Evolutionary conservation across 1,284 basidiomycete species (phyloP).

Genomic region (Puccinia novopanici): DNA sequence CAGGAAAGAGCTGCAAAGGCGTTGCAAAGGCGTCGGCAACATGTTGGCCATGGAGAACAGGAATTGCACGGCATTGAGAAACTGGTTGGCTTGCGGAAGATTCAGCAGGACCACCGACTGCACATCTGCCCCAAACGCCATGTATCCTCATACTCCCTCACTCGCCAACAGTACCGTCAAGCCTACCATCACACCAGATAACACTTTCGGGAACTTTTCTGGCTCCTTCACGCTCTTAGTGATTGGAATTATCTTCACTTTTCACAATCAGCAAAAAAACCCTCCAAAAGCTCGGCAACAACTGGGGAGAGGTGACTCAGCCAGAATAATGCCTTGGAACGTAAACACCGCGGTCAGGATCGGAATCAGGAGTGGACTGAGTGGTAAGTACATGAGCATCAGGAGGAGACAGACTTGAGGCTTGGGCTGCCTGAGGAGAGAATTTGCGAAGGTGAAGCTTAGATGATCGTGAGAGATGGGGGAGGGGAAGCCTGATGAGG

Average conservation of each 20-base stretch:
- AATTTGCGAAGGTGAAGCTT: no score
- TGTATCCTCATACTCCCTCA: constrained; percentile 68
- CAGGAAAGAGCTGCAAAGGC: constrained; percentile 97
- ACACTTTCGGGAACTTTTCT: constrained; percentile 80
- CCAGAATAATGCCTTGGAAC: constrained; percentile 94
- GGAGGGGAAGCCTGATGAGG: no score
- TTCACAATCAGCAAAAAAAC: neutral
- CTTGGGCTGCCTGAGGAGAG: no score
- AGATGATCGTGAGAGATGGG: no score
- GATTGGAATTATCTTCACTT: constrained; percentile 78
- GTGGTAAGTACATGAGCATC: no score
- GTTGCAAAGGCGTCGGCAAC: constrained; percentile 85
- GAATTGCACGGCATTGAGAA: constrained; percentile 52
- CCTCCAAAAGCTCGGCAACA: no score
- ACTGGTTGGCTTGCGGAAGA: constrained; percentile 77
- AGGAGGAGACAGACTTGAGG: no score
- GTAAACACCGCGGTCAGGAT: constrained; percentile 99
- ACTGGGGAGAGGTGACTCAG: constrained; percentile 60
- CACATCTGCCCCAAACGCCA: constrained; percentile 61
- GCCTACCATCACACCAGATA: constrained; percentile 87
- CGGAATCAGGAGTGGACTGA: no score
- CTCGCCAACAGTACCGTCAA: constrained; percentile 75
- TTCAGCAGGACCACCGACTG: constrained; percentile 95
- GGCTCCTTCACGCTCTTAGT: constrained; percentile 92
- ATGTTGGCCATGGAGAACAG: constrained; percentile 80